phyloP scores from a whole-genome alignment of 768 basidiomycete genomes.

The Lentinula edodes region DNA sequence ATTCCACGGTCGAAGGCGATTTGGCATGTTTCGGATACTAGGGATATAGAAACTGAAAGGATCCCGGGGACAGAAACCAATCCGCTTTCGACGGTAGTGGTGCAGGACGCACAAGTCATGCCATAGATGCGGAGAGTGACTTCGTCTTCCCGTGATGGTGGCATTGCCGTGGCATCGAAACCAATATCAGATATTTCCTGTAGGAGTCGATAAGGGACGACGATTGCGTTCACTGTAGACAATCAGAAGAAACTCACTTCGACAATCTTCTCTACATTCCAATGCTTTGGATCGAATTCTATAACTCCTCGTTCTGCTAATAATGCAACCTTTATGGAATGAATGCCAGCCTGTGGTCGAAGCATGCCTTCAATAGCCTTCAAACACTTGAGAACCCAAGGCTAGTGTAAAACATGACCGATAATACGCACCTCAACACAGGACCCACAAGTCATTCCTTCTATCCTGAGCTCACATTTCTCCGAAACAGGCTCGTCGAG shows the following conservation, averaged over 20 bases:
- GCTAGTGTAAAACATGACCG: background rate
- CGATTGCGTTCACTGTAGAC: background rate
- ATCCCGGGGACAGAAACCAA: slow-evolving; percentile 72
- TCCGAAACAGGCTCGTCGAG: slow-evolving; percentile 27
- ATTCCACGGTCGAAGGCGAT: slow-evolving; percentile 70
- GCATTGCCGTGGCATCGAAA: slow-evolving; percentile 81
- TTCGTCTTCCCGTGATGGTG: slow-evolving; percentile 55
- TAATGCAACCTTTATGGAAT: slow-evolving; percentile 91
- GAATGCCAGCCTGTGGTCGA: slow-evolving; percentile 80
- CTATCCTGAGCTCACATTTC: slow-evolving; percentile 74
- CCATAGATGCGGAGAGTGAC: slow-evolving; percentile 81
- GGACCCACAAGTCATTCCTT: slow-evolving; percentile 88
- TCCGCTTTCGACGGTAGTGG: slow-evolving; percentile 66
- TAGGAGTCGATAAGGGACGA: slow-evolving; percentile 6
- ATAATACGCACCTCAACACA: slow-evolving; percentile 70
- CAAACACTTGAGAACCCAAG: background rate
- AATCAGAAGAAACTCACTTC: slow-evolving; percentile 40
- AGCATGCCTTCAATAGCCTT: slow-evolving; percentile 86
- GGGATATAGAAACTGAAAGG: slow-evolving; percentile 62
- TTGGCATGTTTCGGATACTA: slow-evolving; percentile 70
- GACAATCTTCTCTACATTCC: slow-evolving; percentile 78
- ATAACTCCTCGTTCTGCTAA: slow-evolving; percentile 90
- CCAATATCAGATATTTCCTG: slow-evolving; percentile 93
- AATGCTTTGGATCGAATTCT: slow-evolving; percentile 80
- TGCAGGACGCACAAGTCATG: slow-evolving; percentile 87